Percentiles rank a stretch among this genome's conserved stretches.
Conservation (phyloP, 2,329 filamentous ascomycete genomes). For the Zasmidium citrigriseum region DNA sequence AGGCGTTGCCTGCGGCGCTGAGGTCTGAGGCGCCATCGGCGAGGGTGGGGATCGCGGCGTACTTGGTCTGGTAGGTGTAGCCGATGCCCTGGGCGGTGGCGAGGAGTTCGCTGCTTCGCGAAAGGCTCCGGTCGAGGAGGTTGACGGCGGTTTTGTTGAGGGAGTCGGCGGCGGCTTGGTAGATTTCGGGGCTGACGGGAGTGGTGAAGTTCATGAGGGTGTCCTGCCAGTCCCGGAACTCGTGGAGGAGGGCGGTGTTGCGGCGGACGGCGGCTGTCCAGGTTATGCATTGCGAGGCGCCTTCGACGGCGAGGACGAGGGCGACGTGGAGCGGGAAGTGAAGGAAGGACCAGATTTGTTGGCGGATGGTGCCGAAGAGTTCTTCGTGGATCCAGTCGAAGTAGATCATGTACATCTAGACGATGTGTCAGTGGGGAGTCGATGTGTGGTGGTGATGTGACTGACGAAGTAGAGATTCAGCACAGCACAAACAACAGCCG, state of each 20-base stretch:
- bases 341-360: slow-evolving; percentile 28
- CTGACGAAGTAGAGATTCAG: slow-evolving; percentile 33
- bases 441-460: background rate
- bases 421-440: background rate
- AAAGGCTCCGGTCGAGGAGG: slow-evolving; percentile 4
- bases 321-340: slow-evolving; percentile 29
- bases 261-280: slow-evolving; percentile 29
- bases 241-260: slow-evolving; percentile 7
- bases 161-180: background rate
- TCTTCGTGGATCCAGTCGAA: slow-evolving; percentile 26
- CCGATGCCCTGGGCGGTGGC: slow-evolving; percentile 5
- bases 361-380: slow-evolving; percentile 25
- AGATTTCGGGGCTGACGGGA: background rate
- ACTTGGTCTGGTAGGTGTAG: slow-evolving; percentile 4
- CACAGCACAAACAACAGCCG: slow-evolving; percentile 35
- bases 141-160: slow-evolving; percentile 9
- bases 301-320: slow-evolving; percentile 20
- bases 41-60: slow-evolving; percentile 11
- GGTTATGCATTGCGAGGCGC: slow-evolving; percentile 35
- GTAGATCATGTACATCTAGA: slow-evolving; percentile 28
- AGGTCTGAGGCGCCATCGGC: slow-evolving; percentile 6
- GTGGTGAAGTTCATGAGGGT: background rate
- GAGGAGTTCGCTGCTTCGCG: slow-evolving; percentile 1
- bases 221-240: background rate
- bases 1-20: slow-evolving; percentile 8